Base-by-base conservation (phyloP, 805 yeast species). In the Schizosaccharomyces osmophilus region DNA sequence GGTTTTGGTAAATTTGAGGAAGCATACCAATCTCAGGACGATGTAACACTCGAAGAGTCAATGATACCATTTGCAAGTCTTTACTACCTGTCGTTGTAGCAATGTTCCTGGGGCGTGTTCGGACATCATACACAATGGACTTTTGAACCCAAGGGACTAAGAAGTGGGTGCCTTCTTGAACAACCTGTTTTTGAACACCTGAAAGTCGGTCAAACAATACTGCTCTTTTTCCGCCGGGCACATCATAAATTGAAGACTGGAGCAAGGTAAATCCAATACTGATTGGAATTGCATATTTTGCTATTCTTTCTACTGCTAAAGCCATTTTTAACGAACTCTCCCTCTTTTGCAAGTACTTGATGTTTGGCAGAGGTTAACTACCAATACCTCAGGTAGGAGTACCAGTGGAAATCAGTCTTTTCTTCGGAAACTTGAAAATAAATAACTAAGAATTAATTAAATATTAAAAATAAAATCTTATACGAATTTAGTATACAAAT, bases 111-210 rank as follows among this genome's bases (percentile, higher is more conserved):
- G 98, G 97, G 62, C 70, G 85, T n/a, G 96, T 89, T 70, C 97
- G 80, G 36, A 93, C 95, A 71, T 93, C 98, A 72, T 79, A 93
- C 19, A 87, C 75, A 60, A 93, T 79, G 2, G 97, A 94, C 71
- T 81, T 83, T 72, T 93, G 98, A 65, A 93, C 76, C 97, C 98
- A 93, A 61, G 98, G 98, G 61, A 93, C 72, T 65, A 89, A 75
- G 72, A 93, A 93, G 73, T 93, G 97, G 29, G 97, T 85, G 63
- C 98, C 98, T 75, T 93, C 98, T 36, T 97, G 95, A 63, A 89
- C 77, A 29, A 93, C 97, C n/a, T 75, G 74, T 68, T 82, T 82
- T 72, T 86, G 84, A 61, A 93, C 95, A 75, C 98, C 98, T 55
- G 78, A 74, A 63, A 93, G 73, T 68, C 98, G 79, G 75, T 93